phyloP scores from a whole-genome alignment of 306 rosid genomes.

The Ochetophila trinervis region DNA sequence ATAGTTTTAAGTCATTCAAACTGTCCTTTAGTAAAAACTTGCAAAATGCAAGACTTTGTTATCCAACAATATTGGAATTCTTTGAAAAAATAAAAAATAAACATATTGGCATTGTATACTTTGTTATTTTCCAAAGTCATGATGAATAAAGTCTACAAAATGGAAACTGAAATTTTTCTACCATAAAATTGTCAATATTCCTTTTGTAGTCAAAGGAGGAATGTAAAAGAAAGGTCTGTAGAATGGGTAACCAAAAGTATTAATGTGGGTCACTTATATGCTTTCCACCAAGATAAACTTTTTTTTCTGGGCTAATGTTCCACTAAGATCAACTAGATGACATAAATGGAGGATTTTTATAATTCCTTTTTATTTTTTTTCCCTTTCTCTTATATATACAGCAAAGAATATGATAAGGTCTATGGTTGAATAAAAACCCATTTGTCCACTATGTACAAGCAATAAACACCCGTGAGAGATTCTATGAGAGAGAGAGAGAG shows the following conservation, averaged over 20 bases:
- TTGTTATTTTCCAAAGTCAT: too few relatives aligned
- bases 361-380: neutral
- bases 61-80: too few relatives aligned
- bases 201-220: neutral
- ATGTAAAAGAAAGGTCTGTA: conserved; percentile 5
- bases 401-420: conserved; percentile 10
- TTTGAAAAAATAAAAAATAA: too few relatives aligned
- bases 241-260: conserved; percentile 22
- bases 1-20: too few relatives aligned
- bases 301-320: too few relatives aligned
- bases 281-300: conserved; percentile 2
- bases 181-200: neutral
- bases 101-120: too few relatives aligned
- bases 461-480: conserved; percentile 9
- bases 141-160: neutral
- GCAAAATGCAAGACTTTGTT: too few relatives aligned
- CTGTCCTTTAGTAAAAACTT: too few relatives aligned
- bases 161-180: neutral
- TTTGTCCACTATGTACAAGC: conserved; percentile 5
- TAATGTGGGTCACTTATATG: conserved; percentile 14
- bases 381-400: neutral
- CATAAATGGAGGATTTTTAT: neutral
- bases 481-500: neutral
- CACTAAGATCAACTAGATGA: neutral
- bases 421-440: neutral